Evolutionary conservation across 108 stramenopile genomes (phyloP).

Genomic region (Skeletonema costatum): DNA sequence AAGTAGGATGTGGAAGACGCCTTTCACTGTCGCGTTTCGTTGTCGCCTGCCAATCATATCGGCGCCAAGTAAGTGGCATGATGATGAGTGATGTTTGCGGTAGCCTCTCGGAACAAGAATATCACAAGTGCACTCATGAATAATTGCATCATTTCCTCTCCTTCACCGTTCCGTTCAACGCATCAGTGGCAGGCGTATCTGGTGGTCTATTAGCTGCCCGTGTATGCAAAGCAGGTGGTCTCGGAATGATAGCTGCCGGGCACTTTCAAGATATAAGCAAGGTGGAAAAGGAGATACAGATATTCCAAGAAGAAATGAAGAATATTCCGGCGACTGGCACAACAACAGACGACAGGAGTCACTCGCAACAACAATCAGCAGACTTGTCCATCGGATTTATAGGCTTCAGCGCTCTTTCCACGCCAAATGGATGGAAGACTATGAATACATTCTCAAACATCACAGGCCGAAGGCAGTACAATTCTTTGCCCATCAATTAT

Average conservation of each 20-base stretch:
- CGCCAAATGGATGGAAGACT: slow-evolving; percentile 50
- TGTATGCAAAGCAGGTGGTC: slow-evolving; percentile 64
- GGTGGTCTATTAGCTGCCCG: slow-evolving; percentile 65
- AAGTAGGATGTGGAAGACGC: not conserved
- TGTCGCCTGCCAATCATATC: not conserved
- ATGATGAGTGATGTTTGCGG: too few species aligned
- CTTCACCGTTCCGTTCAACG: not conserved
- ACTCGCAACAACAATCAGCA: not conserved
- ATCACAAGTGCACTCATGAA: not conserved
- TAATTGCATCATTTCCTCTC: not conserved
- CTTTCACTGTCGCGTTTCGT: not conserved
- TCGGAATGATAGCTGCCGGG: slow-evolving; percentile 80
- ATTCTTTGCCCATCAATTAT: slow-evolving; percentile 75
- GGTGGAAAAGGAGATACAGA: slow-evolving; percentile 55
- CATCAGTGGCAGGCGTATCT: slow-evolving; percentile 66
- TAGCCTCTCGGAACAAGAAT: not conserved
- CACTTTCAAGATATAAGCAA: slow-evolving; percentile 46
- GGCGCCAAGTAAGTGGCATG: not conserved
- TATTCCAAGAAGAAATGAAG: slow-evolving; percentile 36
- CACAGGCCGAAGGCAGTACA: slow-evolving; percentile 64
- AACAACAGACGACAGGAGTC: not conserved
- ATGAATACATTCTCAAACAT: slow-evolving; percentile 53
- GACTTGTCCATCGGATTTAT: slow-evolving; percentile 75
- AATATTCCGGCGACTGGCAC: not conserved
- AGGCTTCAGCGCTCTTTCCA: slow-evolving; percentile 56